Evolutionary conservation across 1,284 basidiomycete genomes (phyloP), one percentile per base, ranked within the genome.

Genomic region (Ganoderma leucocontextum): DNA sequence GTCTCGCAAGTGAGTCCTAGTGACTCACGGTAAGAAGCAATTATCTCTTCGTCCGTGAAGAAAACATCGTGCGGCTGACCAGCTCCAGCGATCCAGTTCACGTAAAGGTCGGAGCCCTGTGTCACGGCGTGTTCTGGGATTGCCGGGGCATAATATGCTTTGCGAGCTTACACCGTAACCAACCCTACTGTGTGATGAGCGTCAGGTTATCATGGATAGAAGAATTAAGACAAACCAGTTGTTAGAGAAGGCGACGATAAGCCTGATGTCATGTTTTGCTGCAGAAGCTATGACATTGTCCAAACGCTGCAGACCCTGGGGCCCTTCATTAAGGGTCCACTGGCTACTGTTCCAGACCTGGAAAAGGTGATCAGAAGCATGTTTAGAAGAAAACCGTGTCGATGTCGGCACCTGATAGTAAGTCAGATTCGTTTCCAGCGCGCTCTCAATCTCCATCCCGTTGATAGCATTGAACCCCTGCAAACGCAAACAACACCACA

Each of bases 231-330:
- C 65, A 2, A 76, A 85, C 90, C 91, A 93, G 72, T 93, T 92
- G 74, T 92, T 93, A 25, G 90, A 90, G 70, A 93, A 85, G 25
- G 90, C 86, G 17, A 91, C 74, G 35, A 90, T 81, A 44, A 92
- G 66, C 69, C 88, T 89, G 62, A 93, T 80, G 19, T 84, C 87
- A 55, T 88, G 84, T 67, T 88, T 83, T 70, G 87, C 82, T 1
- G 91, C 91, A 63, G 87, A 81, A 58, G 83, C 77, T 47, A 91
- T 77, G 49, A 92, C 85, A 59, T 85, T 85, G 75, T 93, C 91
- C n/a, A 93, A 80, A 62, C 87, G 88, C 70, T 89, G 86, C 57
- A 93, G 80, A 39, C 91, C 91, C 73, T 90, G 89, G 2, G 89
- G 78, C 3, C 89, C 89, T 52, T 85, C 83, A 71, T 92, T 92